Evolutionary conservation across 768 basidiomycete species (phyloP), one percentile per base, ranked within the genome.

Genomic region (Mycena belliarum): DNA sequence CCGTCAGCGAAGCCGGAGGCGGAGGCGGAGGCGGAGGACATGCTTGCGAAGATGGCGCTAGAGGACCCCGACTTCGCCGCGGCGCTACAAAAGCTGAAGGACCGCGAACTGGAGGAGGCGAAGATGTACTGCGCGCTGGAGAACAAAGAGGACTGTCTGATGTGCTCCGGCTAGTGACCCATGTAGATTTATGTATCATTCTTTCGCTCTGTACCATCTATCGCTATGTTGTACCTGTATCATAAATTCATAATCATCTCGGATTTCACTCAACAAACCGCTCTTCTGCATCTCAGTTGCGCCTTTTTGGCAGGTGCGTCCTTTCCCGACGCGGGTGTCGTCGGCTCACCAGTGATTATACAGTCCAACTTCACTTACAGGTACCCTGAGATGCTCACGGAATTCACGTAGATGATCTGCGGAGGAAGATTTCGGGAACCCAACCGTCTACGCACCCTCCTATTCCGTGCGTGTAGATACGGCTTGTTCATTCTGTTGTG

Each of bases 101-200:
- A 87, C 50, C 82, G 88, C 18, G 87, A 93, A 74, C 73, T 85
- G 4, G 95, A 91, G 71, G 87, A 91, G 57, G 95, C 87, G 7
- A 87, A 88, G 74, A 71, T 95, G 55, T 73, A 82, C 70, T 96
- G 95, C 68, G 92, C 91, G 61, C 65, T 96, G 47, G 93, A 95
- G 72, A 96, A 96, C 75, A 95, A 95, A 79, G 94, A 96, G 52
- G 92, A 90, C 1, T 96, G 93, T 69, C 66, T 94, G 70, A 95
- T 95, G 92, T 94, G 92, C 75, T 93, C 91, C 59, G 89, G 87
- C 52, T 92, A 38, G 29, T 35, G 1, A 24, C 11, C 29, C 2
- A 50, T 42, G 6, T 38, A 38, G 59, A 60, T 52, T 54, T 49
- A 50, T 59, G 57, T 53, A 59, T 55, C 43, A 15, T 35, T 21